These are phyloP conservation scores for Psilocybe cubensis DNA, from an alignment of 768 basidiomycete species.

Conservation along the genomic window DNA sequence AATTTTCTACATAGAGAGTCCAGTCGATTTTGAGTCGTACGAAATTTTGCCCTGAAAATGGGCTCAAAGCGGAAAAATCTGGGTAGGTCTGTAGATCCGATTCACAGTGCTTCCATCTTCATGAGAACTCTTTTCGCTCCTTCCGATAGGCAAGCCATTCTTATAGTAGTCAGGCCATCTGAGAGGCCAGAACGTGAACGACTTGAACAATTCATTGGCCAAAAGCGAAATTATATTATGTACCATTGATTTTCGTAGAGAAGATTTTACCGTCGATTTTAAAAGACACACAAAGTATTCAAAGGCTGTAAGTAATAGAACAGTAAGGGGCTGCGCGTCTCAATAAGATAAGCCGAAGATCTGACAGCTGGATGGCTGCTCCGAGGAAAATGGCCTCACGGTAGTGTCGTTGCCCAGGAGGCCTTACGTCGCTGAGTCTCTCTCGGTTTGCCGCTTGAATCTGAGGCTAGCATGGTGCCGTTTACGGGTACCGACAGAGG, in stretches of 20 bases:
- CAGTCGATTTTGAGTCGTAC: constrained; percentile 22
- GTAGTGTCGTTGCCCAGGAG: constrained; percentile 9
- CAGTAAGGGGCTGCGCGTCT: background rate
- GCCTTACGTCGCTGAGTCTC: constrained; percentile 17
- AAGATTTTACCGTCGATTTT: no score
- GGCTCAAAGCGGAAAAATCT: constrained; percentile 21
- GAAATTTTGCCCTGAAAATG: constrained; percentile 22
- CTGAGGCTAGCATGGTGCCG: constrained; percentile 11
- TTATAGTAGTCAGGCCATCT: constrained; percentile 22
- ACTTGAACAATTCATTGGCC: constrained; percentile 6
- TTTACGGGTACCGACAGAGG: constrained; percentile 10
- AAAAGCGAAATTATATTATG: no score
- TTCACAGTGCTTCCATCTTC: constrained; percentile 21
- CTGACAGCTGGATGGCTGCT: constrained; percentile 8
- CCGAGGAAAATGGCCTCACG: constrained; percentile 20
- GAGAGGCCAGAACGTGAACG: constrained; percentile 19
- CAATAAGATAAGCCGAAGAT: background rate
- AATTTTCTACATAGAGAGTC: constrained; percentile 30
- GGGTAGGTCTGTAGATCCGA: constrained; percentile 26
- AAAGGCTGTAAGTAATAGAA: background rate
- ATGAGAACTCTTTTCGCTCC: constrained; percentile 18
- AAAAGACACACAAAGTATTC: no score
- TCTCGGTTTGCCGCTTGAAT: constrained; percentile 1
- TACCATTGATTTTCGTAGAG: no score
- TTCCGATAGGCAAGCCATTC: constrained; percentile 21